A percentile compares a stretch with the other conserved stretches of the same genome.
phyloP scores from a whole-genome alignment of 371 early-diverging fungal genomes.

The Mortierella sp. region DNA sequence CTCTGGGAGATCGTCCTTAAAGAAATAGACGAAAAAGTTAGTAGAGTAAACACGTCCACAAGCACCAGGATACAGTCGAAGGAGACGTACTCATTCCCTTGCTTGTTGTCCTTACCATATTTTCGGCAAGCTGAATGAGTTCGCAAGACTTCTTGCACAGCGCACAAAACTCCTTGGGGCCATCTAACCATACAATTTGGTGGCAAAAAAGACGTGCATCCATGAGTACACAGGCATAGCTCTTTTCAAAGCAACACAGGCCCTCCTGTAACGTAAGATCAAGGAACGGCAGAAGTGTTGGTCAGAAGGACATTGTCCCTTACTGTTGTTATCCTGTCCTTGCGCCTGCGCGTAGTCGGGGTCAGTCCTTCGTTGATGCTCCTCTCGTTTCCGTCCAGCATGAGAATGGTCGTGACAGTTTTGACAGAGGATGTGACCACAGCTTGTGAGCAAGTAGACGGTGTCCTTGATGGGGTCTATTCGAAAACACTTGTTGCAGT shows the following conservation, averaged over 20 bases:
- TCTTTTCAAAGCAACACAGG: not conserved
- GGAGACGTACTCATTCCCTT: too few species aligned
- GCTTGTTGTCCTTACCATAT: slow-evolving; percentile 17
- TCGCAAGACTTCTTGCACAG: slow-evolving; percentile 36
- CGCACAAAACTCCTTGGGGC: slow-evolving; percentile 14
- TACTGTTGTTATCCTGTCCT: not conserved
- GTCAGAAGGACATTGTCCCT: not conserved
- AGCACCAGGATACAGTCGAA: not conserved
- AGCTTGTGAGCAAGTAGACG: slow-evolving; percentile 34
- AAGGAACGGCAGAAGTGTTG: too few species aligned
- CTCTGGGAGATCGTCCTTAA: slow-evolving; percentile 34
- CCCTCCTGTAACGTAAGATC: not conserved
- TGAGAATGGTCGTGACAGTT: slow-evolving; percentile 30
- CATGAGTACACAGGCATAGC: not conserved
- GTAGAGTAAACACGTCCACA: not conserved
- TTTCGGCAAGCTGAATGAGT: slow-evolving; percentile 22
- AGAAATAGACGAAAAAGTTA: not conserved
- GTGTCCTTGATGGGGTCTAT: slow-evolving; percentile 17
- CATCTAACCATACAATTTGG: slow-evolving; percentile 22
- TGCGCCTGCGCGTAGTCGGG: not conserved
- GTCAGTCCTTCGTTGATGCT: not conserved
- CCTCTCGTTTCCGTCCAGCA: not conserved
- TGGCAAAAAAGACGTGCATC: slow-evolving; percentile 6
- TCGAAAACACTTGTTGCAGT: slow-evolving; percentile 52
- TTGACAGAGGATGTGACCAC: slow-evolving; percentile 48